Evolutionary conservation across 495 filamentous ascomycete species (phyloP).

Genomic region (Xanthoparmelia taractica): DNA sequence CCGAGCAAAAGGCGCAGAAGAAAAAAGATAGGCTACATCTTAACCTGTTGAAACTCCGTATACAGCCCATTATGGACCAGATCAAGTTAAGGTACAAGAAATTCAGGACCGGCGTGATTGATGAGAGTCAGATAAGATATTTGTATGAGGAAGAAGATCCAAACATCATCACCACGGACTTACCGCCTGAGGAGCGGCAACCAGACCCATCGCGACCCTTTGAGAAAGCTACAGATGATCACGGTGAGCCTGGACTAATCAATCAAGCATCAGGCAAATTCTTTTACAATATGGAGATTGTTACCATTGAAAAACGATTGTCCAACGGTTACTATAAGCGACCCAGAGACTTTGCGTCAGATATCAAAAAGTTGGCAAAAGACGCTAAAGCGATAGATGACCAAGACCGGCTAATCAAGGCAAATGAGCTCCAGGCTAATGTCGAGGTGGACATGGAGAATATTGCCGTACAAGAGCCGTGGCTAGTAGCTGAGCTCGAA

Average conservation of each 20-base stretch:
- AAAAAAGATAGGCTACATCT: conserved; percentile 70
- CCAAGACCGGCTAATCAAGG: conserved; percentile 67
- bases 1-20: conserved; percentile 71
- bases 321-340: conserved; percentile 93
- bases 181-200: conserved; percentile 50
- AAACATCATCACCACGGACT: conserved; percentile 68
- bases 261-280: conserved; percentile 68
- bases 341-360: conserved; percentile 75
- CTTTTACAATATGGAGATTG: conserved; percentile 91
- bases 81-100: conserved; percentile 76
- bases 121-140: conserved; percentile 63
- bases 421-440: conserved; percentile 83
- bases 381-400: conserved; percentile 73
- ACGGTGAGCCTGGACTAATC: conserved; percentile 62
- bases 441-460: conserved; percentile 80
- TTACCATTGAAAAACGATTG: conserved; percentile 85
- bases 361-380: conserved; percentile 73
- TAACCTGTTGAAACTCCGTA: conserved; percentile 75
- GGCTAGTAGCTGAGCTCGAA: conserved; percentile 60
- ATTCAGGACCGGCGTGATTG: conserved; percentile 73
- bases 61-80: conserved; percentile 93
- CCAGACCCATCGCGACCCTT: conserved; percentile 57
- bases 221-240: conserved; percentile 63
- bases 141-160: conserved; percentile 77
- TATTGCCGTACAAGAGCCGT: conserved; percentile 57